These are phyloP conservation scores for Nematocida major DNA, from an alignment of 371 early-diverging fungal species.

Conservation along the genomic window DNA sequence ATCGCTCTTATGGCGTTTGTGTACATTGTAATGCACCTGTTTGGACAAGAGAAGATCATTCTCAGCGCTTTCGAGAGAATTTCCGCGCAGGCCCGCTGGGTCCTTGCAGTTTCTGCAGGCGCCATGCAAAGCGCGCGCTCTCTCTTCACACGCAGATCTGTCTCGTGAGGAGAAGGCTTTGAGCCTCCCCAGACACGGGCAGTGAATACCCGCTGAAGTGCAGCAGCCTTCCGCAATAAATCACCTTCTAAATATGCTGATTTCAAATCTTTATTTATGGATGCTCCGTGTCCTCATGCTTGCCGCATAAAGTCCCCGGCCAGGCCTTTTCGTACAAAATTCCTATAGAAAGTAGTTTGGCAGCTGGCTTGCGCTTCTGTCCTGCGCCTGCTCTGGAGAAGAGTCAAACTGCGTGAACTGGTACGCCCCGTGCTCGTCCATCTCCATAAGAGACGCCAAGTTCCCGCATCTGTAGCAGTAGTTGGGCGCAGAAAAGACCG, in stretches of 20 bases:
- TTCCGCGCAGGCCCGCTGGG: neutral
- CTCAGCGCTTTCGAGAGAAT: neutral
- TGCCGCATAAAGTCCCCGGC: neutral
- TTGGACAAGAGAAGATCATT: neutral
- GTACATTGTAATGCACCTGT: neutral
- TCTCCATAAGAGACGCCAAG: slow-evolving; percentile 46
- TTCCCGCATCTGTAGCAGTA: slow-evolving; percentile 53
- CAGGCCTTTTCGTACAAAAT: neutral
- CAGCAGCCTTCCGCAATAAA: no score
- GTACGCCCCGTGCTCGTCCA: slow-evolving; percentile 50
- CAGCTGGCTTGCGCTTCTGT: slow-evolving; percentile 4
- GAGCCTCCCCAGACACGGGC: no score
- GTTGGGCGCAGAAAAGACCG: slow-evolving; percentile 53
- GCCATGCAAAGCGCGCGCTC: no score
- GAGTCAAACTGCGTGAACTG: slow-evolving; percentile 52
- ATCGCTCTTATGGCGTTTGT: neutral
- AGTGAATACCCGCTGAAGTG: no score
- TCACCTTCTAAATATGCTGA: no score
- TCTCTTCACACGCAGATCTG: no score
- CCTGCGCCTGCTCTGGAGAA: slow-evolving; percentile 42
- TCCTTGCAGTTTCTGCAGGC: no score
- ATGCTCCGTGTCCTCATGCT: neutral
- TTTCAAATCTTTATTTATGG: no score
- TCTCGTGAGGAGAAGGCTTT: no score
- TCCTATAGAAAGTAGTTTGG: slow-evolving; percentile 51